These are phyloP conservation scores for Leccinellum luteum DNA, from an alignment of 768 basidiomycete genomes.

Conservation along the genomic window DNA sequence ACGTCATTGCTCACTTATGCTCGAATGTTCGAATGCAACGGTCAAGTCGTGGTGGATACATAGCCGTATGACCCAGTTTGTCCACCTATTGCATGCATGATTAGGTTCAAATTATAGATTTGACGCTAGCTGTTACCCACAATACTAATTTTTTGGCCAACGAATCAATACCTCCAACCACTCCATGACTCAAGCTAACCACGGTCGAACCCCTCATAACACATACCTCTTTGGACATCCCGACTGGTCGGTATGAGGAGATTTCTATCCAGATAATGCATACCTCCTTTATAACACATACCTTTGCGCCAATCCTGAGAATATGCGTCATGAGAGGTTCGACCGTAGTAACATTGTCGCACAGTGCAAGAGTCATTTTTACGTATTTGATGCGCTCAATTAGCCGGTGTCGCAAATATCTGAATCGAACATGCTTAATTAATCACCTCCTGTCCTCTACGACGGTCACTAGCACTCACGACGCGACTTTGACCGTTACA, in stretches of 20 bases:
- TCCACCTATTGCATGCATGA: neutral
- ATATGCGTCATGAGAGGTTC: neutral
- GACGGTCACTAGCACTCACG: neutral
- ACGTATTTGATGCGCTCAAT: conserved; percentile 11
- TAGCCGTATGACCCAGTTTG: conserved; percentile 53
- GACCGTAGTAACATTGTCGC: too few relatives aligned
- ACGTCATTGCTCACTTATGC: conserved; percentile 76
- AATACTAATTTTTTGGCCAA: neutral
- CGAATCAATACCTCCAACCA: neutral
- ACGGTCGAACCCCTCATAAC: neutral
- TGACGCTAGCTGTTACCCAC: conserved; percentile 7
- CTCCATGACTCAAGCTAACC: neutral
- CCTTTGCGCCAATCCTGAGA: neutral
- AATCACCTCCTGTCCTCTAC: conserved; percentile 23
- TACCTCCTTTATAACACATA: neutral
- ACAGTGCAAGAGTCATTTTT: conserved; percentile 2
- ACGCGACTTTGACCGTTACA: conserved; percentile 1
- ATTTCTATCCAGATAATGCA: neutral
- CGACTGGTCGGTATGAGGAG: neutral
- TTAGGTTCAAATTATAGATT: conserved; percentile 5
- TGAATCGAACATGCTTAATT: conserved; percentile 20
- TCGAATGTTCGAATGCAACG: conserved; percentile 67
- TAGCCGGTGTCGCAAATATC: conserved; percentile 10
- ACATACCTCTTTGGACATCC: neutral
- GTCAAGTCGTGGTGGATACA: conserved; percentile 68